Evolutionary conservation across 768 basidiomycete genomes (phyloP), one percentile per base, ranked within the genome.

Genomic region (Gyrodon lividus): DNA sequence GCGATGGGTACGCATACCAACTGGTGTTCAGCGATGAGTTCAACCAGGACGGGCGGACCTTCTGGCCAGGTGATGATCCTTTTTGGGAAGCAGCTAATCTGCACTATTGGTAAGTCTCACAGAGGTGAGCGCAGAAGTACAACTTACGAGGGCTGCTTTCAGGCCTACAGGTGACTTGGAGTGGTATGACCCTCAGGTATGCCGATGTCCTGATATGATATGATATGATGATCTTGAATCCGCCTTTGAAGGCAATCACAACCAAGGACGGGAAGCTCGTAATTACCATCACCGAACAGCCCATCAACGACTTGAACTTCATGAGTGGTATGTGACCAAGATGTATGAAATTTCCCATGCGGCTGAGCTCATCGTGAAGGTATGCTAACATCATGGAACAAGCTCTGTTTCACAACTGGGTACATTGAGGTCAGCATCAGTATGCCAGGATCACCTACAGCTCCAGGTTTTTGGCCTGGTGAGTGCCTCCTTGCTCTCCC

Each of bases 1-100:
- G 77, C 4, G 92, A 97, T 62, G 95, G 94, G 2, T 74, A 86
- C 50, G 69, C 76, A 7, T 95, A 92, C 63, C 73, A 85, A 48
- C 82, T 99, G 26, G 87, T 91, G 2, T 98, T 94, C 72, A 92
- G 89, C 50, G 89, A 91, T 66, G 89, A 91, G 69, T 96, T 85
- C 77, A 85, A 83, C 73, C 80, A 56, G 65, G 87, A 74, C 58
- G 94, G 75, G 56, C 83, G 65, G 71, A 89, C 77, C 68, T 89
- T 82, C 78, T 93, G 59, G 79, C 88, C 70, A 64, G 96, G 78
- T 63, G 96, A 86, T 73, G 94, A 79, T 77, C 82, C 77, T 64
- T 96, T 70, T 67, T 88, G 86, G 93, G 92, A 95, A 64, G 95
- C 89, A 20, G 84, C 77, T 8, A 84, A 96, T 65, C 67, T 95